A percentile compares a stretch with the other conserved stretches of the same genome.
These are phyloP conservation scores for Tulasnella calospora DNA, from an alignment of 768 basidiomycete species.

Conservation along the genomic window DNA sequence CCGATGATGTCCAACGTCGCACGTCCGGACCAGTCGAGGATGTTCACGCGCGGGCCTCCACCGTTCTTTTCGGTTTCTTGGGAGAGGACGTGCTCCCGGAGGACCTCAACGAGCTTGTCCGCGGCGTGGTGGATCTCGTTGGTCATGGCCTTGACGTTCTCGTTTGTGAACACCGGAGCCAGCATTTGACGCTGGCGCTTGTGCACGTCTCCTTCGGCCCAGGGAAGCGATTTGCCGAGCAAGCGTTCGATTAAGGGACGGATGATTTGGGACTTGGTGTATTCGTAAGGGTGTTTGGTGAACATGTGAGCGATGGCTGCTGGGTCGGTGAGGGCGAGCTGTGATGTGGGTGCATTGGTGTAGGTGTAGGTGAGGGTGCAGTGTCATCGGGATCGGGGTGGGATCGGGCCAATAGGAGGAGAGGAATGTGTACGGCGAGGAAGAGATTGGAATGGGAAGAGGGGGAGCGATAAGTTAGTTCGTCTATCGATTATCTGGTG, in stretches of 20 bases:
- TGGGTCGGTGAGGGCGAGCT: conserved; percentile 32
- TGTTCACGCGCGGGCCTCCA: conserved; percentile 22
- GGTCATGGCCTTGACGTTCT: conserved; percentile 22
- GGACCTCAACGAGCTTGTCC: conserved; percentile 12
- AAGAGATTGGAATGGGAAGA: background rate
- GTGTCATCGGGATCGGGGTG: background rate
- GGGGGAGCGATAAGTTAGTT: background rate
- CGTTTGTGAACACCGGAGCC: conserved; percentile 30
- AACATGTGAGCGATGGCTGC: conserved; percentile 30
- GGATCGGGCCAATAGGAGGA: background rate
- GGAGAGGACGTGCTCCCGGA: conserved; percentile 14
- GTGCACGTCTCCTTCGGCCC: conserved; percentile 42
- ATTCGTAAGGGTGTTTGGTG: conserved; percentile 3
- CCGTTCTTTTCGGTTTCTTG: conserved; percentile 1
- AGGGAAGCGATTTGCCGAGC: conserved; percentile 39
- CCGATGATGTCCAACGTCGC: conserved; percentile 35
- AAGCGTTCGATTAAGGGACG: conserved; percentile 38
- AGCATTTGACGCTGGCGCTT: conserved; percentile 32
- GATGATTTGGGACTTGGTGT: conserved; percentile 31
- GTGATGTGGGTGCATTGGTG: no score
- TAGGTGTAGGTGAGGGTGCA: no score
- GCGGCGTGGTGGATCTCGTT: conserved; percentile 24
- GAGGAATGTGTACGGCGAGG: background rate
- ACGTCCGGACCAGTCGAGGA: conserved; percentile 27
- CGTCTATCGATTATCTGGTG: conserved; percentile 1